Evolutionary conservation across 2,329 filamentous ascomycete genomes (phyloP).

Genomic region (Kalaharituber pfeilii): DNA sequence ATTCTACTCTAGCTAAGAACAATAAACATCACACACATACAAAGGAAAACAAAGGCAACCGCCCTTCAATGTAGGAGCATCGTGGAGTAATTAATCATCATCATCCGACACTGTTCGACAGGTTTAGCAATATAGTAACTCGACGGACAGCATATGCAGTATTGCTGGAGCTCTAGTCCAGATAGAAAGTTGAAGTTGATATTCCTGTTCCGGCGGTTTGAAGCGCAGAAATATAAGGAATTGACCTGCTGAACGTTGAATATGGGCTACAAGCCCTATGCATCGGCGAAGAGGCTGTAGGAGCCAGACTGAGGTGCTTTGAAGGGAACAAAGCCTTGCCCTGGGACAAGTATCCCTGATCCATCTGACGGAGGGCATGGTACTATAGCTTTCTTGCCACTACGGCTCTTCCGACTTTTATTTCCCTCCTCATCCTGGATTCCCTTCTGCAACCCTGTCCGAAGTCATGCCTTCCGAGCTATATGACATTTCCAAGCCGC

Average conservation of each 20-base stretch:
- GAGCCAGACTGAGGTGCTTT: too few species aligned
- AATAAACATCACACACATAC: too few species aligned
- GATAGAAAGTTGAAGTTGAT: neutral
- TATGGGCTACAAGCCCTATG: too few species aligned
- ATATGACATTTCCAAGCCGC: conserved; percentile 13
- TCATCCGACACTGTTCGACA: too few species aligned
- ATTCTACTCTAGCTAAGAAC: too few species aligned
- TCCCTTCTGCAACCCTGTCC: conserved; percentile 13
- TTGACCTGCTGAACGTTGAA: neutral
- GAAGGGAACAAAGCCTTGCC: neutral
- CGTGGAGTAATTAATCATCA: too few species aligned
- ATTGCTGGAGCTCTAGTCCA: too few species aligned
- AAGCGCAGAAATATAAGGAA: neutral
- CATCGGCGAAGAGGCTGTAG: too few species aligned
- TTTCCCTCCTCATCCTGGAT: neutral
- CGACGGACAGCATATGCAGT: too few species aligned
- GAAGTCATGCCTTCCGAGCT: conserved; percentile 10
- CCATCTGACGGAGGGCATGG: neutral
- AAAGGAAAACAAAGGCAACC: too few species aligned
- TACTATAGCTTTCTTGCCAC: neutral
- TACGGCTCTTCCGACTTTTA: neutral
- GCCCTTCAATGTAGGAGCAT: too few species aligned
- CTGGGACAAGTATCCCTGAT: neutral
- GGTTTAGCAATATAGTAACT: too few species aligned
- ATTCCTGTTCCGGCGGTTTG: neutral